phyloP scores from a whole-genome alignment of 2,329 filamentous ascomycete species.

The Emergomyces pasteurianus region DNA sequence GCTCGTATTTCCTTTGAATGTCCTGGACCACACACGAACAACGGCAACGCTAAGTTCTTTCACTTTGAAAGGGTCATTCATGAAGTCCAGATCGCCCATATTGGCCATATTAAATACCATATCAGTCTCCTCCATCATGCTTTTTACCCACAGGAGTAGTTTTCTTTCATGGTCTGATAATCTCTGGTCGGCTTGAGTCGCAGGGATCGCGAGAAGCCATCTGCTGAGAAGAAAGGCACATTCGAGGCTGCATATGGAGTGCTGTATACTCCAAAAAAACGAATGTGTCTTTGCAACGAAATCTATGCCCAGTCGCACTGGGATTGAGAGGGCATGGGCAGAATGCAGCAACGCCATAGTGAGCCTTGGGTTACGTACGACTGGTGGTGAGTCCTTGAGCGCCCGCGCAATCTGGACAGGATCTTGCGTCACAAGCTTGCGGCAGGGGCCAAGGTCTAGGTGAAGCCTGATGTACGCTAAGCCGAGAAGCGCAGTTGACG shows the following conservation, averaged over 20 bases:
- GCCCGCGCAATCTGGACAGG: slow-evolving; percentile 35
- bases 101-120: slow-evolving; percentile 31
- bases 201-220: slow-evolving; percentile 35
- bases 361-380: slow-evolving; percentile 34
- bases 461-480: slow-evolving; percentile 38
- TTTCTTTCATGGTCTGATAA: slow-evolving; percentile 37
- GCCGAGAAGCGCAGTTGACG: slow-evolving; percentile 36
- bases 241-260: slow-evolving; percentile 42
- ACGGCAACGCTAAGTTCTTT: slow-evolving; percentile 37
- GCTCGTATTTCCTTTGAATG: slow-evolving; percentile 37
- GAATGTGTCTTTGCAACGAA: slow-evolving; percentile 43
- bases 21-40: slow-evolving; percentile 36
- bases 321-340: slow-evolving; percentile 44
- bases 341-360: slow-evolving; percentile 42
- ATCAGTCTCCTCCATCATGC: slow-evolving; percentile 39
- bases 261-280: slow-evolving; percentile 45
- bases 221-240: slow-evolving; percentile 39
- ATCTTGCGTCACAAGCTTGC: slow-evolving; percentile 37
- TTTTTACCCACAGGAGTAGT: slow-evolving; percentile 36
- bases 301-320: slow-evolving; percentile 41
- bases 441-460: slow-evolving; percentile 36
- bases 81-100: slow-evolving; percentile 30
- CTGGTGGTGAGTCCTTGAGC: slow-evolving; percentile 31
- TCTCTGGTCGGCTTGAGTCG: slow-evolving; percentile 30
- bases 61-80: slow-evolving; percentile 32